Base-by-base conservation (phyloP, 2,329 filamentous ascomycete genomes). In the Diatrype stigma region DNA sequence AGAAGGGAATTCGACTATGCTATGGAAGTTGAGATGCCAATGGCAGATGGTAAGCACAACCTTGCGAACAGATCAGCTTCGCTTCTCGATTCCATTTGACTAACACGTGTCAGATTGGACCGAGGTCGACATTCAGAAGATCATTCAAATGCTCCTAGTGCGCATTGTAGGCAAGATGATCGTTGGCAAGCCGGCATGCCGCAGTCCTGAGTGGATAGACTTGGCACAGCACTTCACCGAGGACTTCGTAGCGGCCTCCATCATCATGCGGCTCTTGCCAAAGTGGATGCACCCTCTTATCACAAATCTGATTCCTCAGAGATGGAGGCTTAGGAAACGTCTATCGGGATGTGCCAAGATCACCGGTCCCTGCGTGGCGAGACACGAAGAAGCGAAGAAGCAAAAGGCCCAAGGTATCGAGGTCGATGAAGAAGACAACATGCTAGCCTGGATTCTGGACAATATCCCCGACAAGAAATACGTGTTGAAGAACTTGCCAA, bases 261-360 rank as follows among this genome's bases (percentile, higher is more conserved):
- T 47, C 46, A 47, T 47, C n/a, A 47, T 47, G 46, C n/a, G 46
- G 17, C 46, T 47, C 16, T 28, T 47, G 5, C 46, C 46, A 16
- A n/a, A n/a, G 32, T 47, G 46, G 46, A n/a, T 38, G 11, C 46
- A 47, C 21, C 32, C 32, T 35, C 28, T 47, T 6, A 10, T 47
- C 46, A 47, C 46, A 30, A 47, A 47, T 32, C 28, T 47, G 32
- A 47, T 47, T 47, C 46, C 46, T 19, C 46, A 47, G 28, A 47
- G 46, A 23, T 38, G 46, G 46, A 47, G 46, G 32, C 46, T 47
- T 16, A 35, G 46, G 30, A 19, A 22, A 16, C n/a, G 46, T 17
- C 46, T 47, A 5, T 22, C 16, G 21, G 46, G 16, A 30, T 26
- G 26, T 17, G 21, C 19, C 11, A 37, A 47, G 28, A 47, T 47